phyloP scores from a whole-genome alignment of 2,329 filamentous ascomycete genomes.

The Penicillium brasilianum region DNA sequence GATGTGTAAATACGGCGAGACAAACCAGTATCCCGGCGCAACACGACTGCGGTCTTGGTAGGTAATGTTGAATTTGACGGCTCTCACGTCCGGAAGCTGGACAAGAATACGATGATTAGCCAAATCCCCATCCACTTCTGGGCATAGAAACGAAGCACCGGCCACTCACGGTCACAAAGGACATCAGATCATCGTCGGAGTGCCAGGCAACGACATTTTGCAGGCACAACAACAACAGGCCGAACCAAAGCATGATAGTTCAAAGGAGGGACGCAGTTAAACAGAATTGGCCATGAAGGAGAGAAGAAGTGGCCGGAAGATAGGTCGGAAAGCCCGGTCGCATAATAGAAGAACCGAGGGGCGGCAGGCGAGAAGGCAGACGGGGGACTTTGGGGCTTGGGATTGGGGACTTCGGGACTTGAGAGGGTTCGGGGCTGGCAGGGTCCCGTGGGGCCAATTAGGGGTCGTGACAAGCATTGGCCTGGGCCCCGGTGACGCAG shows the following conservation, averaged over 20 bases:
- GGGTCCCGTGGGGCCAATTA: constrained; percentile 9
- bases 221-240: constrained; percentile 18
- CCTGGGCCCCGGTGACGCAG: constrained; percentile 5
- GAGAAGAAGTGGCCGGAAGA: not conserved
- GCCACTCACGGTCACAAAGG: constrained; percentile 25
- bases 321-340: not conserved
- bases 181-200: constrained; percentile 27
- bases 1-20: constrained; percentile 51
- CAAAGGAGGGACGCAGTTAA: constrained; percentile 22
- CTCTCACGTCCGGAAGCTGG: constrained; percentile 34
- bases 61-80: constrained; percentile 36
- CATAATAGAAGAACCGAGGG: not conserved
- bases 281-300: constrained; percentile 19
- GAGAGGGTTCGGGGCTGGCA: not conserved
- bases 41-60: constrained; percentile 34
- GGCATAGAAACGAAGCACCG: not conserved
- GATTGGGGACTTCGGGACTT: not conserved
- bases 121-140: not conserved
- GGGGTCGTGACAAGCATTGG: constrained; percentile 10
- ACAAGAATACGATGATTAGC: not conserved
- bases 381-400: not conserved
- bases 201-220: constrained; percentile 23
- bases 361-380: not conserved
- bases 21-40: constrained; percentile 55
- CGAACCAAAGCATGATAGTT: constrained; percentile 23